Conservation (phyloP, 805 yeast species). For the Brettanomyces custersianus region DNA sequence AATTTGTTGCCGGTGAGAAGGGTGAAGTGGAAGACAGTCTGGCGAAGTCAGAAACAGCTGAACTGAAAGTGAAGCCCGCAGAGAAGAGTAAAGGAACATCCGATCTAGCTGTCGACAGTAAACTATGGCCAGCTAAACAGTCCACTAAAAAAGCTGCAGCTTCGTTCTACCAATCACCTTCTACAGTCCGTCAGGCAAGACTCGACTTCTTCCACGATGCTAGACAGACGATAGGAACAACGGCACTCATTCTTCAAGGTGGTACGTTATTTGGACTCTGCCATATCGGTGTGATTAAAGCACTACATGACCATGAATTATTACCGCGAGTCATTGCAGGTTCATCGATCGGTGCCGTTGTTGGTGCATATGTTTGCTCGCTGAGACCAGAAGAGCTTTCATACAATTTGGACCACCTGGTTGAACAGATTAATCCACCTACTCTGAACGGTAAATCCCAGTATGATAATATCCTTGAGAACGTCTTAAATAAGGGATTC, state of each 20-base stretch:
- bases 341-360: slow-evolving; percentile 88
- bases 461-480: slow-evolving; percentile 50
- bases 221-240: slow-evolving; percentile 78
- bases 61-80: slow-evolving; percentile 22
- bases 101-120: neutral
- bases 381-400: slow-evolving; percentile 48
- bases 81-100: neutral
- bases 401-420: slow-evolving; percentile 1
- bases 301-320: slow-evolving; percentile 63
- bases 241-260: slow-evolving; percentile 88
- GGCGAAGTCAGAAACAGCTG: too few relatives aligned
- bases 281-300: slow-evolving; percentile 87
- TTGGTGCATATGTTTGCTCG: slow-evolving; percentile 78
- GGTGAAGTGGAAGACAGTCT: neutral
- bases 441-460: neutral
- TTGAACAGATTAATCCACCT: slow-evolving; percentile 1
- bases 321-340: slow-evolving; percentile 86
- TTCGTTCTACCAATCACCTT: too few relatives aligned
- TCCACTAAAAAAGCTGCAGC: too few relatives aligned
- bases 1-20: slow-evolving; percentile 34
- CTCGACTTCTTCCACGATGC: slow-evolving; percentile 79
- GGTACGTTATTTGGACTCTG: slow-evolving; percentile 92
- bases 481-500: slow-evolving; percentile 70
- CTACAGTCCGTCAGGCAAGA: slow-evolving; percentile 41
- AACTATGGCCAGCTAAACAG: slow-evolving; percentile 21